Conservation (phyloP, 164 flowering plant species). For the Chimonanthus praecox region DNA sequence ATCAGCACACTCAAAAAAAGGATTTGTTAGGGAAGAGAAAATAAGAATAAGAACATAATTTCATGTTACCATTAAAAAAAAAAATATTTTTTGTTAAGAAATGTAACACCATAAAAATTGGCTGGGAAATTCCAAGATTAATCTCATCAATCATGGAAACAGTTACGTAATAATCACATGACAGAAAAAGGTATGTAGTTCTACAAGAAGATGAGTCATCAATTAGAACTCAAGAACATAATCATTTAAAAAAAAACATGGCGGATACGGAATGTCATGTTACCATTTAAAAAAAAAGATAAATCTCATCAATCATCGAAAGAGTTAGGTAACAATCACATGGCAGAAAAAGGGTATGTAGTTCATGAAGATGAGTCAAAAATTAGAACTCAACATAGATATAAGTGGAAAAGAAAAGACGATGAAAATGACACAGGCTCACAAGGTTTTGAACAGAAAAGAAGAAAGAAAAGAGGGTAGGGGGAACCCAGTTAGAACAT, state of each 20-base stretch:
- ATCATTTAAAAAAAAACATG: no score
- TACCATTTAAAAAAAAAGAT: not conserved
- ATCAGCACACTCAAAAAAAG: not conserved
- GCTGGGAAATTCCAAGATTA: not conserved
- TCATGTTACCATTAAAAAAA: not conserved
- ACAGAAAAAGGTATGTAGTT: not conserved
- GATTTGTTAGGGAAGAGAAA: not conserved
- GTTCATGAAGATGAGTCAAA: no score
- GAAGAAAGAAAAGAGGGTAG: no score
- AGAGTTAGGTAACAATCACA: not conserved
- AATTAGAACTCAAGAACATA: no score
- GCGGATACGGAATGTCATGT: no score
- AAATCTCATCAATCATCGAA: not conserved
- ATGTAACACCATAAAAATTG: not conserved
- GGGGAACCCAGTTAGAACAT: no score
- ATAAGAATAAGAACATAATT: no score
- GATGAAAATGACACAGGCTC: no score
- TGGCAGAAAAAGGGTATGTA: not conserved
- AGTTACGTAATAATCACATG: not conserved
- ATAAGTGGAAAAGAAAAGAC: no score
- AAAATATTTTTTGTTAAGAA: not conserved
- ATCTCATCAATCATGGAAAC: not conserved
- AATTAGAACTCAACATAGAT: no score
- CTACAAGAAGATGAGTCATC: no score
- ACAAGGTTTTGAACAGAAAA: no score